Conservation (phyloP, 2,329 filamentous ascomycete species). For the Cylindrodendrum hubeiense region DNA sequence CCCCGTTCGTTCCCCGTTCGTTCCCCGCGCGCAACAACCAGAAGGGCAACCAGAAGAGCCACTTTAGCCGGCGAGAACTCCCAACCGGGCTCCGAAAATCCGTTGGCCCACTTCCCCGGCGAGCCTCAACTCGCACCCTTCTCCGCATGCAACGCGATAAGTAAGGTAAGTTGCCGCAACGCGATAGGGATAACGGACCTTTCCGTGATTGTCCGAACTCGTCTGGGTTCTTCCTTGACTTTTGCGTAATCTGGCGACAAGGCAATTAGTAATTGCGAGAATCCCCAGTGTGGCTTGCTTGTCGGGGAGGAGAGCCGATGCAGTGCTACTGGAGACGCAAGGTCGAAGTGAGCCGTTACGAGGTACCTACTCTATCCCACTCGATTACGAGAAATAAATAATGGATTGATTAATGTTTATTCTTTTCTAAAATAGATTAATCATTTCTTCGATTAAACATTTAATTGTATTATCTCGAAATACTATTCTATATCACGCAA, state of each 20-base stretch:
- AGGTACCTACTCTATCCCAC: not conserved
- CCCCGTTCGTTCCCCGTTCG: constrained; percentile 3
- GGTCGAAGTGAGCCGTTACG: not conserved
- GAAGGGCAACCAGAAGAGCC: not conserved
- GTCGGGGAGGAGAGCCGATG: not conserved
- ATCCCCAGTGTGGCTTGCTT: not conserved
- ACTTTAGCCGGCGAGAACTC: not conserved
- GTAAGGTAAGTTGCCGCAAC: not conserved
- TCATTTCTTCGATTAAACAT: constrained; percentile 1
- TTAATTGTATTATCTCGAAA: not conserved
- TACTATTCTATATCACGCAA: not conserved
- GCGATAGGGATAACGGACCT: not conserved
- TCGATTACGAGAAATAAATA: not conserved
- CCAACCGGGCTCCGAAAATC: not conserved
- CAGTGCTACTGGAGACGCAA: not conserved
- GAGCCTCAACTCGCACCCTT: not conserved
- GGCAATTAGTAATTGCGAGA: not conserved
- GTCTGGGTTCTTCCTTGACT: not conserved
- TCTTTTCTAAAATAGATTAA: constrained; percentile 2
- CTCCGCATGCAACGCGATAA: constrained; percentile 6
- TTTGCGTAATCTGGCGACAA: not conserved
- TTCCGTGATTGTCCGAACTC: constrained; percentile 2
- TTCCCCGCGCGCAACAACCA: not conserved
- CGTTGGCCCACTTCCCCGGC: constrained; percentile 15
- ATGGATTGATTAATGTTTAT: not conserved